Evolutionary conservation across 2,329 filamentous ascomycete species (phyloP), one percentile per base, ranked within the genome.

Genomic region (Fusarium nematophilum): DNA sequence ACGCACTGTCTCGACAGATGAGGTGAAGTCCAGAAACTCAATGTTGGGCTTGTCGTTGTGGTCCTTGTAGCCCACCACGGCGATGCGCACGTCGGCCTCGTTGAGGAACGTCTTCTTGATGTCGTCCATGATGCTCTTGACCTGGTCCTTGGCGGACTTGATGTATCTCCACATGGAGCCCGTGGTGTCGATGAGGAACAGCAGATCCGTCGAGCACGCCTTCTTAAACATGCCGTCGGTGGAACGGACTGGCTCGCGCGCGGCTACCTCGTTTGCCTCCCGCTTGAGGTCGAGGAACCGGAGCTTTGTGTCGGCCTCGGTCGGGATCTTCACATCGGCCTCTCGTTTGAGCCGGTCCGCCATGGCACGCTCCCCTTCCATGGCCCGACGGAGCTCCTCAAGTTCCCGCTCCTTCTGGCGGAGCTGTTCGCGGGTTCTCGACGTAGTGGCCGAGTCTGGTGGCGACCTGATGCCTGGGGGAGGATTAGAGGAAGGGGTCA

Each of bases 171-270:
- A 6, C 75, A 77, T 77, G 0, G 75, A 77, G 0, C 51, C 52
- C 0, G 75, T 77, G 1, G 72, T 74, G 50, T 78, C 75, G 8
- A 77, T 72, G 21, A 77, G 67, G 40, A 78, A 78, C 1, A 77
- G 46, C 27, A 77, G 18, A 40, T 77, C 75, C 4, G 72, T 76
- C 0, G 74, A 70, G 50, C 71, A 76, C 3, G 68, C 66, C 3
- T 50, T 38, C 47, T 71, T 72, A 60, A 76, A 76, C 13, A 77
- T 53, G 6, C 71, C 72, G 6, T 49, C 52, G 1, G 26, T 61
- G n/a, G 56, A 50, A 11, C 54, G 26, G 37, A 42, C 46, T 0
- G 36, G 59, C 6, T 55, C 38, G 1, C 13, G n/a, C 1, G 57
- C 57, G 3, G 39, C 57, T 7, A n/a, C n/a, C n/a, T n/a, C n/a